Evolutionary conservation across 2,329 filamentous ascomycete genomes (phyloP).

Genomic region (Colletotrichum orchidophilum): DNA sequence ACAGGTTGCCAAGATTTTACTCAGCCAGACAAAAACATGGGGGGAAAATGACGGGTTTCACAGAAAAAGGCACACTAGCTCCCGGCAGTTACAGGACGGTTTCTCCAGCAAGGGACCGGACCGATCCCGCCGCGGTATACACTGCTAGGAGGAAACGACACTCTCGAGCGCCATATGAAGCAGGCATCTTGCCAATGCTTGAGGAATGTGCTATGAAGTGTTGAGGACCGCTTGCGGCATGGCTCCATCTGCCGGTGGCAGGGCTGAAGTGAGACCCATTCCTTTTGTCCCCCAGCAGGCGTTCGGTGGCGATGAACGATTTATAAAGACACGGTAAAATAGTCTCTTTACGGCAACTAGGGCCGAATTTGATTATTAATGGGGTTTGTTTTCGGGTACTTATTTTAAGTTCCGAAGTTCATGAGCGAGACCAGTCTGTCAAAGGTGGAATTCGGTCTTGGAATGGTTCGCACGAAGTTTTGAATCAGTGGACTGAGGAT

Average conservation of each 20-base stretch:
- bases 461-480: neutral
- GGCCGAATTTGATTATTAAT: neutral
- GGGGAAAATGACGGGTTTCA: neutral
- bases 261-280: neutral
- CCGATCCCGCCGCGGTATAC: neutral
- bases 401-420: too few species aligned
- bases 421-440: neutral
- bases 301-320: neutral
- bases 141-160: neutral
- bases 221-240: neutral
- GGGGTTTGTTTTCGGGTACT: too few species aligned
- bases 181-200: neutral
- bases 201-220: neutral
- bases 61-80: neutral
- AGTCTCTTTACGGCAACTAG: too few species aligned
- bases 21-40: neutral
- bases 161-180: neutral
- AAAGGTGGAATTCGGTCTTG: neutral
- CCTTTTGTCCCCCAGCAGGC: neutral
- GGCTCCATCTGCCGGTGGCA: neutral
- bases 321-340: neutral
- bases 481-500: neutral
- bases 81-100: neutral
- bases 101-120: neutral
- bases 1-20: neutral